Base-by-base conservation (phyloP, 2,329 filamentous ascomycete genomes). In the Fonsecaea erecta region DNA sequence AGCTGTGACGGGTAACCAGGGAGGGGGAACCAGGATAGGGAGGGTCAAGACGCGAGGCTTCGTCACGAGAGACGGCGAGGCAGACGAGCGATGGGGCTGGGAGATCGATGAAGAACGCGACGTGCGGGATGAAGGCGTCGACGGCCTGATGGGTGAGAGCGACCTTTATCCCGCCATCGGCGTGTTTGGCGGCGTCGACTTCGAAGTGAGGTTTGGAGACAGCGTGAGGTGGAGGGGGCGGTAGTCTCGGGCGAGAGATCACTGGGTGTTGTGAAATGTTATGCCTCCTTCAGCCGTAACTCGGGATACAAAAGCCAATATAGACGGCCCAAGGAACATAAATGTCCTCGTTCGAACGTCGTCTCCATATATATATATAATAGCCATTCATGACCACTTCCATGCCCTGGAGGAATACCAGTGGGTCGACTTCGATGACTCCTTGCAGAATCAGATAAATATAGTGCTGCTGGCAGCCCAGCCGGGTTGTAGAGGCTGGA, bases 81-180 rank as follows among this genome's bases (percentile, higher is more conserved):
- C 74, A 60, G 81, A 78, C 21, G 83, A 81, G 0, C 53, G 60
- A 9, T 65, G 60, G 55, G 77, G 78, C 1, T 89, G 86, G 86
- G 79, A 87, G 74, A 75, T 88, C 30, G 83, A 87, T 68, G 86
- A 88, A 73, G 84, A 88, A 74, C 71, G 81, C 51, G 86, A 88
- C 74, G 74, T 73, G 55, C 80, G 82, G 71, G 71, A 89, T 79
- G 69, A 70, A 54, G 55, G 86, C 82, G 46, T 90, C 81, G 30
- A 86, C 84, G 70, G 90, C 80, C 74, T 92, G 82, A 75, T 92
- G 87, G 72, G 90, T 80, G 74, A 92, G 86, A 71, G 90, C 68
- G 86, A 88, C 73, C 69, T 88, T 52, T 85, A 86, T 73, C 83
- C 82, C 48, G 85, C 86, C 1, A 78, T 89, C 61, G 86, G 86